Percentiles rank a stretch among this genome's conserved stretches.
phyloP scores from a whole-genome alignment of 768 basidiomycete genomes.

The Trametes gibbosa region DNA sequence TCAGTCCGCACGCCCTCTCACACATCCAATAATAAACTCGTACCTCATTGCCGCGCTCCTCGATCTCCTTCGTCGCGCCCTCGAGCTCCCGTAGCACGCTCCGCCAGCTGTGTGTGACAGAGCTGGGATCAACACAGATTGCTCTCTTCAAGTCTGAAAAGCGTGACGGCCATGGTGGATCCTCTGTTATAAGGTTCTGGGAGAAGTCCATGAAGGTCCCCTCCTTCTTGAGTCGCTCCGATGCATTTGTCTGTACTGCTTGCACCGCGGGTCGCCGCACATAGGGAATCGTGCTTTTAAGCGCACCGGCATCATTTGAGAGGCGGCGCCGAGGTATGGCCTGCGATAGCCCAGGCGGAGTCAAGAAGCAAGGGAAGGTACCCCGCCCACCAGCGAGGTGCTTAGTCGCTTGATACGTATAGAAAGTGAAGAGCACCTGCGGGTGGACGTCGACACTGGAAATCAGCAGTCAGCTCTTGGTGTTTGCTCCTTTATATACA shows the following conservation, averaged over 20 bases:
- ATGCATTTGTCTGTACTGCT: neutral
- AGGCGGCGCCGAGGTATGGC: too few relatives aligned
- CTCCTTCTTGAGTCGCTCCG: conserved; percentile 23
- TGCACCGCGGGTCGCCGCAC: neutral
- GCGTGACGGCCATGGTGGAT: conserved; percentile 47
- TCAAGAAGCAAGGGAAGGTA: too few relatives aligned
- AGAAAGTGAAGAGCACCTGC: too few relatives aligned
- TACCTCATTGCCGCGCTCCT: conserved; percentile 45
- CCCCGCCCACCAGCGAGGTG: too few relatives aligned
- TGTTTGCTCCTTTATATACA: too few relatives aligned
- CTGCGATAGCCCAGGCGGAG: too few relatives aligned
- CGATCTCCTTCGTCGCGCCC: conserved; percentile 46
- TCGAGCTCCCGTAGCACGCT: conserved; percentile 52
- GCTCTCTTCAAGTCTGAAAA: conserved; percentile 60
- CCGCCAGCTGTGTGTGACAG: conserved; percentile 50
- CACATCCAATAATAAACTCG: conserved; percentile 7
- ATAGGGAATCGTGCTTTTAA: neutral
- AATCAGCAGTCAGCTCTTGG: too few relatives aligned
- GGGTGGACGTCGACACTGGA: too few relatives aligned
- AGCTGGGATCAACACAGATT: conserved; percentile 41
- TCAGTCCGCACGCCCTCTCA: neutral
- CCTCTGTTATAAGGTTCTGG: conserved; percentile 40
- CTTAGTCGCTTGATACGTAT: too few relatives aligned
- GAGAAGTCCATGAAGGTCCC: conserved; percentile 50
- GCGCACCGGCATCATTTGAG: too few relatives aligned